Percentiles rank a stretch among this genome's conserved stretches.
Evolutionary conservation across 2,329 filamentous ascomycete species (phyloP).

Genomic region (Cladophialophora psammophila): DNA sequence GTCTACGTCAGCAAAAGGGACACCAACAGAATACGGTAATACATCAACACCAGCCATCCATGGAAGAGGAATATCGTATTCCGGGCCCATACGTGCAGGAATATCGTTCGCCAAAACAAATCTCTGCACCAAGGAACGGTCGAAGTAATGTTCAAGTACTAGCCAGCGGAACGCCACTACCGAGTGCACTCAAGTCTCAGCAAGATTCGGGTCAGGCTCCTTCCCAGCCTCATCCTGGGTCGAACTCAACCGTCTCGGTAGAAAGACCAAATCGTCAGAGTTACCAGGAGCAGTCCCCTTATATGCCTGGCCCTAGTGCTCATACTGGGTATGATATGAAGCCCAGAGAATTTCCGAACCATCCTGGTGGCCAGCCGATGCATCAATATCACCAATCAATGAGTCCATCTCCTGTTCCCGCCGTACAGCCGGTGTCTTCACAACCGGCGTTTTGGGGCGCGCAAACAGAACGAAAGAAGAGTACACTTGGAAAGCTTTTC

Average conservation of each 20-base stretch:
- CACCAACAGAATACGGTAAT: slow-evolving; percentile 2
- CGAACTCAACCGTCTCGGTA: not conserved
- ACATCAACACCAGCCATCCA: slow-evolving; percentile 11
- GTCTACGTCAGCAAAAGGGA: slow-evolving; percentile 25
- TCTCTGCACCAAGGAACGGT: slow-evolving; percentile 24
- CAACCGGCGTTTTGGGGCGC: not conserved
- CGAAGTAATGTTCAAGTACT: slow-evolving; percentile 30
- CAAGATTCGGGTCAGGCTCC: slow-evolving; percentile 19
- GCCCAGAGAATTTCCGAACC: slow-evolving; percentile 11
- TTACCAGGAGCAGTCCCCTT: slow-evolving; percentile 13
- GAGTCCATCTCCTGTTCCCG: slow-evolving; percentile 19
- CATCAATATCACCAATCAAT: slow-evolving; percentile 28
- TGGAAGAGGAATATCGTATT: slow-evolving; percentile 38
- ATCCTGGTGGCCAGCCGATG: not conserved
- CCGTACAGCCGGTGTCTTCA: not conserved
- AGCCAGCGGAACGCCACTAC: slow-evolving; percentile 29
- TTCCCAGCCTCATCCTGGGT: slow-evolving; percentile 13
- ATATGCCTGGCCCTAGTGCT: not conserved
- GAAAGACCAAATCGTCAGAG: slow-evolving; percentile 9
- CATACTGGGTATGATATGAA: slow-evolving; percentile 24
- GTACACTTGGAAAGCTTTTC: slow-evolving; percentile 33
- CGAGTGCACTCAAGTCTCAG: slow-evolving; percentile 28
- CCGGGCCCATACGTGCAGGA: slow-evolving; percentile 41
- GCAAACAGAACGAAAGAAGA: slow-evolving; percentile 25
- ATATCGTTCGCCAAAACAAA: slow-evolving; percentile 38